These are phyloP conservation scores for Xerophyta viscosa DNA, from an alignment of 106 monocot genomes.

Conservation along the genomic window DNA sequence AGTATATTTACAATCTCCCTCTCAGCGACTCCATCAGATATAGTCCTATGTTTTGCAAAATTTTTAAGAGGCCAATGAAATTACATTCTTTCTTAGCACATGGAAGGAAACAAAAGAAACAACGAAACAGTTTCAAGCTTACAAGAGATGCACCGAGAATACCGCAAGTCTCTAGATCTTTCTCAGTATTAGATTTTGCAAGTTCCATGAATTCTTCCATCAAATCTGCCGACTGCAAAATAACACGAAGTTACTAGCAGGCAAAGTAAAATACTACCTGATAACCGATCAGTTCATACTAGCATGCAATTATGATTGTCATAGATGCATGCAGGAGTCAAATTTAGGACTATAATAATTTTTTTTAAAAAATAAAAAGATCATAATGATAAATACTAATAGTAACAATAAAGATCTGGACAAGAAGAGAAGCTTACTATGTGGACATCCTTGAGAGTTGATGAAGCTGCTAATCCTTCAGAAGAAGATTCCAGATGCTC, in stretches of 20 bases:
- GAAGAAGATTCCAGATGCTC: conserved; percentile 20
- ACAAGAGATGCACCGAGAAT: conserved; percentile 90
- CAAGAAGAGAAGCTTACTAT: conserved; percentile 39
- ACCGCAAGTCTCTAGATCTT: conserved; percentile 88
- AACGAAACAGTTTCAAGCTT: conserved; percentile 20
- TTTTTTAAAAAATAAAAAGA: too few species aligned
- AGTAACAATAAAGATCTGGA: too few species aligned
- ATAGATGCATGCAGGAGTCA: neutral
- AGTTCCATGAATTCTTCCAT: conserved; percentile 93
- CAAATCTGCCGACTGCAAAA: conserved; percentile 65
- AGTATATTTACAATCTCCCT: too few species aligned
- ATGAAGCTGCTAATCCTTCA: conserved; percentile 32
- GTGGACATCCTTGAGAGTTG: conserved; percentile 53
- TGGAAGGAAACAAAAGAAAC: too few species aligned
- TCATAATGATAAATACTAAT: too few species aligned
- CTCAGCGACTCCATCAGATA: too few species aligned
- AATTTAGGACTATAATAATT: neutral
- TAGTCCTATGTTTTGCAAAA: too few species aligned
- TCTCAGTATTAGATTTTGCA: conserved; percentile 72
- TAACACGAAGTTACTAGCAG: neutral
- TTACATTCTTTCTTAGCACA: too few species aligned
- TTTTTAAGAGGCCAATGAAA: too few species aligned
- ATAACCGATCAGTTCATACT: neutral
- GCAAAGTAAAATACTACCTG: neutral
- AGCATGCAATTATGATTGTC: neutral